Evolutionary conservation across 306 rosid genomes (phyloP).

Genomic region (Alnus rubra): DNA sequence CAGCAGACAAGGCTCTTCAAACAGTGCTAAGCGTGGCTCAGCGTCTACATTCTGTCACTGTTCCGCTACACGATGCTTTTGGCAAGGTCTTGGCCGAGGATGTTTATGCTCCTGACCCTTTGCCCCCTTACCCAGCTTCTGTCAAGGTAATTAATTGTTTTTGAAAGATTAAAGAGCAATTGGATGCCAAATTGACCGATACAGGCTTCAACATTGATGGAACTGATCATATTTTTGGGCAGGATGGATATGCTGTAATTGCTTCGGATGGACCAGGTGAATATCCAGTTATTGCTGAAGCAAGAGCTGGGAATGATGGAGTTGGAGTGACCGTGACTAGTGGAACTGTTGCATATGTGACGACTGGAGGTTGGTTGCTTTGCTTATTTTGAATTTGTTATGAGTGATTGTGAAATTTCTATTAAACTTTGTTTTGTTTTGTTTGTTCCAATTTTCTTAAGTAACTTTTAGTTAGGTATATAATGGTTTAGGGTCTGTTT

Average conservation of each 20-base stretch:
- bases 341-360: conserved; percentile 81
- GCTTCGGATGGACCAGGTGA: conserved; percentile 90
- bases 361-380: conserved; percentile 71
- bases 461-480: neutral
- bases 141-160: conserved; percentile 44
- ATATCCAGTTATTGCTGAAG: conserved; percentile 68
- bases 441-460: neutral
- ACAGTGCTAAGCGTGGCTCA: conserved; percentile 48
- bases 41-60: conserved; percentile 55
- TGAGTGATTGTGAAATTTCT: neutral
- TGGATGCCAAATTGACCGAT: neutral
- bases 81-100: conserved; percentile 79
- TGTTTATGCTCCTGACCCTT: conserved; percentile 62
- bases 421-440: neutral
- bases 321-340: conserved; percentile 56
- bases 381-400: neutral
- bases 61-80: conserved; percentile 64
- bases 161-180: neutral
- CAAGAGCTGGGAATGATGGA: conserved; percentile 82
- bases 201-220: neutral
- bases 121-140: conserved; percentile 85
- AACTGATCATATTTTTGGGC: neutral
- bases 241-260: conserved; percentile 95
- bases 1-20: conserved; percentile 51
- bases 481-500: too few relatives aligned